These are phyloP conservation scores for Sequoia sempervirens DNA, from an alignment of 75 land plant species.

Conservation along the genomic window DNA sequence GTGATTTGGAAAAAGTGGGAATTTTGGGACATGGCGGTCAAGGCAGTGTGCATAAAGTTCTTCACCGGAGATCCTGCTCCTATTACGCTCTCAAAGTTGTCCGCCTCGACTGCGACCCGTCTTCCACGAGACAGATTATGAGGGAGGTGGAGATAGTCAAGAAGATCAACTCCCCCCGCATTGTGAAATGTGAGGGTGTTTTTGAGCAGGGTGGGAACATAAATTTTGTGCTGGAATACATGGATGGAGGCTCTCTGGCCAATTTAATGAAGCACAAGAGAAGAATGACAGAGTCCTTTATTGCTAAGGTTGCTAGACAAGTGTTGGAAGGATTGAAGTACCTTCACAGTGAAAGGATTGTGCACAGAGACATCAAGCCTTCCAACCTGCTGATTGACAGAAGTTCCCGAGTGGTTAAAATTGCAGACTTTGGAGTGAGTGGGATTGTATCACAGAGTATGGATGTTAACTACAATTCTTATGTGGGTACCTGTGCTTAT, in stretches of 20 bases:
- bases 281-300: slow-evolving; percentile 12
- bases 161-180: slow-evolving; percentile 35
- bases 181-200: slow-evolving; percentile 20
- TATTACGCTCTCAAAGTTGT: background rate
- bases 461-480: slow-evolving; percentile 43
- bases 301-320: slow-evolving; percentile 35
- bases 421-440: slow-evolving; percentile 78
- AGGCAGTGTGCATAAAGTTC: background rate
- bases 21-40: background rate
- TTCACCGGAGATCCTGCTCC: background rate
- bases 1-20: background rate
- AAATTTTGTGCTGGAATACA: too few relatives aligned
- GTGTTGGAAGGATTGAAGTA: slow-evolving; percentile 45
- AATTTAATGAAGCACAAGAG: background rate
- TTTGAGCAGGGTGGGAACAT: slow-evolving; percentile 10
- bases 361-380: slow-evolving; percentile 79
- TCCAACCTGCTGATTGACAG: slow-evolving; percentile 49
- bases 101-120: background rate
- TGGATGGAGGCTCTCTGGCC: background rate
- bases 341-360: slow-evolving; percentile 56
- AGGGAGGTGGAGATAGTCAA: slow-evolving; percentile 51
- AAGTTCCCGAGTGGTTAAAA: slow-evolving; percentile 39
- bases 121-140: background rate
- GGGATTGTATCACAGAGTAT: slow-evolving; percentile 28
- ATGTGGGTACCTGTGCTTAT: slow-evolving; percentile 65